A percentile compares a stretch with the other conserved stretches of the same genome.
phyloP scores from a whole-genome alignment of 192 early-diverging fungal species.

The Podila epicladia region DNA sequence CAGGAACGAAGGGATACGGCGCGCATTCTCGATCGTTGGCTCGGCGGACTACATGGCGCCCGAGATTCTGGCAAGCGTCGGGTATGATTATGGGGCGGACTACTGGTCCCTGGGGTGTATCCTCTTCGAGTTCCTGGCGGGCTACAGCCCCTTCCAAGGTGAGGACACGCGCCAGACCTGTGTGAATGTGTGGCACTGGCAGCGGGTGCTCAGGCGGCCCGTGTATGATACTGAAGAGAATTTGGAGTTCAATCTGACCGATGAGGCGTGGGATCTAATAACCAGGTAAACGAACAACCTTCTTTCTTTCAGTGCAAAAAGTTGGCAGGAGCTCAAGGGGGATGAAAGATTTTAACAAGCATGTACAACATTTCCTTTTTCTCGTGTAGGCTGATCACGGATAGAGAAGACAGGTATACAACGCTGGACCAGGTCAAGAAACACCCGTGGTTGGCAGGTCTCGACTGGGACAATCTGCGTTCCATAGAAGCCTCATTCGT shows the following conservation, averaged over 20 bases:
- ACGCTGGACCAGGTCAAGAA: constrained; percentile 45
- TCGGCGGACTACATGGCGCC: constrained; percentile 93
- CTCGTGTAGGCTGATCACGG: constrained; percentile 54
- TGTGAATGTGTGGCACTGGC: constrained; percentile 89
- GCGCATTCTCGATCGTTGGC: constrained; percentile 83
- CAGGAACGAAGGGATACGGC: constrained; percentile 63
- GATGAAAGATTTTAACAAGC: neutral
- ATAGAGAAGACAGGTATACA: constrained; percentile 59
- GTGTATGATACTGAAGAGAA: constrained; percentile 79
- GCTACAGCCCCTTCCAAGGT: constrained; percentile 79
- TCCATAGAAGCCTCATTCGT: constrained; percentile 77
- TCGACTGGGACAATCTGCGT: constrained; percentile 55
- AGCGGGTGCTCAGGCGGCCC: constrained; percentile 78
- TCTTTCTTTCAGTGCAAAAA: neutral
- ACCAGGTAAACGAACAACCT: constrained; percentile 28
- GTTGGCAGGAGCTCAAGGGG: too few relatives aligned
- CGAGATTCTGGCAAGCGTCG: constrained; percentile 73
- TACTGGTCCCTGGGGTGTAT: constrained; percentile 87
- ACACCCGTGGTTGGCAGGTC: constrained; percentile 34
- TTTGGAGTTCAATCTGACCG: constrained; percentile 76
- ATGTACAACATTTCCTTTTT: neutral
- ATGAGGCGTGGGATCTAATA: constrained; percentile 84
- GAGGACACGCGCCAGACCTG: constrained; percentile 76
- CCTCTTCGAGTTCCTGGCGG: constrained; percentile 76
- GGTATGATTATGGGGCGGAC: constrained; percentile 77